These are phyloP conservation scores for Stipa capillata DNA, from an alignment of 176 grass and related monocot species.

Conservation along the genomic window DNA sequence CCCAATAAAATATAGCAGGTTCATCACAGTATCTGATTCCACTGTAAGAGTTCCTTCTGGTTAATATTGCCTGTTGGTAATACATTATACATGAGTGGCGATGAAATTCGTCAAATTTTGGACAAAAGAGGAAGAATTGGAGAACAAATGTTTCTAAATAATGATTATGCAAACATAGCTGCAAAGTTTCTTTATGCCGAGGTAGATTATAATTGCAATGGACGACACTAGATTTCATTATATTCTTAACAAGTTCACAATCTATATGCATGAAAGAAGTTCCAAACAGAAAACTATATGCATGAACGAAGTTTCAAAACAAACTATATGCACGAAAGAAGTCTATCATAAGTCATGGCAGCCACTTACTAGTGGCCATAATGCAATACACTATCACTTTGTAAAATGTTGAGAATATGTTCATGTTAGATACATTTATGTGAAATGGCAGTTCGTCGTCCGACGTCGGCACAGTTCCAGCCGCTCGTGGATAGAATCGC, in stretches of 20 bases:
- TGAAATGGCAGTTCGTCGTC: too few species aligned
- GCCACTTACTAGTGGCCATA: background rate
- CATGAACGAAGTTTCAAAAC: background rate
- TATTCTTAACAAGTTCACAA: background rate
- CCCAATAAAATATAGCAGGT: constrained; percentile 97
- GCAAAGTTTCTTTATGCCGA: background rate
- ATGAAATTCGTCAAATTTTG: background rate
- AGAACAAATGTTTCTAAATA: background rate
- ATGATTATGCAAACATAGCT: background rate
- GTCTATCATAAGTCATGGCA: background rate
- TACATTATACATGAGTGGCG: background rate
- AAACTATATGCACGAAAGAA: background rate
- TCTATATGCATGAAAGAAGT: background rate
- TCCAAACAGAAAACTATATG: too few species aligned
- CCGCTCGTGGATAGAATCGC: too few species aligned
- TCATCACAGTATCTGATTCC: constrained; percentile 85
- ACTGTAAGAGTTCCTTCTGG: constrained; percentile 83
- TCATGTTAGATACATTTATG: background rate
- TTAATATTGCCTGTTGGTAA: constrained; percentile 58
- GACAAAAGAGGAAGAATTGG: background rate
- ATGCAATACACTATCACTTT: background rate
- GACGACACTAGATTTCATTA: background rate
- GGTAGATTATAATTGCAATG: background rate
- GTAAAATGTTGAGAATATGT: background rate
- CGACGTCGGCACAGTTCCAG: too few species aligned